phyloP scores from a whole-genome alignment of 345 rosid genomes.

The Pugionium dolabratum region DNA sequence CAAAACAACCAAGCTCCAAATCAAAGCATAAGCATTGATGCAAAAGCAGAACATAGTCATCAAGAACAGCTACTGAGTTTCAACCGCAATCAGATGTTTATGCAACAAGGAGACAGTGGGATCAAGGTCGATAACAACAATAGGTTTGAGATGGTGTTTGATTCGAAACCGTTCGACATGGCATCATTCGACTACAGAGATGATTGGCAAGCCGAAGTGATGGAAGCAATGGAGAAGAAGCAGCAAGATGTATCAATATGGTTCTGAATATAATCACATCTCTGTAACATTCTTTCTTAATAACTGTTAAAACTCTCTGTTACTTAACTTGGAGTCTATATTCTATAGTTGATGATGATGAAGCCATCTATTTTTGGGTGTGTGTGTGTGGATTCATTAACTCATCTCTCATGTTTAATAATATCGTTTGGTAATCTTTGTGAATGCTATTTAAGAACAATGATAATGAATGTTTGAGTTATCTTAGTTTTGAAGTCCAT shows the following conservation, averaged over 20 bases:
- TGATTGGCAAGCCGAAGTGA: constrained; percentile 54
- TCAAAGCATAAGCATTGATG: constrained; percentile 37
- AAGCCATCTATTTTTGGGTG: constrained; percentile 26
- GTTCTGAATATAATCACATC: constrained; percentile 42
- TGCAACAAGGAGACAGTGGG: constrained; percentile 46
- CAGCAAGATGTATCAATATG: constrained; percentile 67
- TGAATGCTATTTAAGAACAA: constrained; percentile 1
- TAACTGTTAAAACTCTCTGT: constrained; percentile 18
- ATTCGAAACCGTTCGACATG: constrained; percentile 48
- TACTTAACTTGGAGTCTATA: constrained; percentile 26
- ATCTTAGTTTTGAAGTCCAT: constrained; percentile 1
- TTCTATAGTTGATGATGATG: constrained; percentile 34
- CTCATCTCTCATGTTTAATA: constrained; percentile 22
- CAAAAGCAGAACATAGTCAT: constrained; percentile 51
- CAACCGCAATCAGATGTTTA: constrained; percentile 55
- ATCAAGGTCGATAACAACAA: constrained; percentile 32
- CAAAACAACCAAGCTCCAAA: constrained; percentile 38
- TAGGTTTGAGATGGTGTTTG: constrained; percentile 49
- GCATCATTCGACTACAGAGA: constrained; percentile 63
- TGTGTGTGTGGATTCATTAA: constrained; percentile 13
- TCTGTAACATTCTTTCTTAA: constrained; percentile 30
- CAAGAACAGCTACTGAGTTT: constrained; percentile 45
- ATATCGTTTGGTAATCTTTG: constrained; percentile 14
- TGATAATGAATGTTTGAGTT: not conserved
- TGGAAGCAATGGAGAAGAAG: constrained; percentile 50